Conservation (phyloP, 371 early-diverging fungal genomes). For the Smittium culicis region DNA sequence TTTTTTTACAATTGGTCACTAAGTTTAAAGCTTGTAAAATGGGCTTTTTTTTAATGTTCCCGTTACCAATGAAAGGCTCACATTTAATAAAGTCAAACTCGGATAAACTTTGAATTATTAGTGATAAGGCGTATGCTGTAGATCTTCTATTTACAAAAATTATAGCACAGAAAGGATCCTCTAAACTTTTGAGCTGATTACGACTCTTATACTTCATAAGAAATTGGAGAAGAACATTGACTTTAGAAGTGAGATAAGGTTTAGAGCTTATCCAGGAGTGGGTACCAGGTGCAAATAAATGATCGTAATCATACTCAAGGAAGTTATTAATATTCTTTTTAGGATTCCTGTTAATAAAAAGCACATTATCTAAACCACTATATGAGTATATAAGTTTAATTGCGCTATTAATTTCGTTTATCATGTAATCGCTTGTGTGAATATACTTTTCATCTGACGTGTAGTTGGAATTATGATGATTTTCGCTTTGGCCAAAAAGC, state of each 20-base stretch:
- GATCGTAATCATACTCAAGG: background rate
- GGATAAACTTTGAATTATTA: background rate
- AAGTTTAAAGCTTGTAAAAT: background rate
- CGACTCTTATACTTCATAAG: background rate
- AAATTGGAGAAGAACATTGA: background rate
- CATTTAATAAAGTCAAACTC: constrained; percentile 8
- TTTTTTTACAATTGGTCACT: background rate
- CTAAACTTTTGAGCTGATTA: background rate
- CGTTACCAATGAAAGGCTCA: background rate
- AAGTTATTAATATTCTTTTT: background rate
- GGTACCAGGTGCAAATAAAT: background rate
- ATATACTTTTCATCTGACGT: background rate
- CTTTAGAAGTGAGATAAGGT: background rate
- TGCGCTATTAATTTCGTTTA: background rate
- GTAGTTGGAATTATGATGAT: background rate
- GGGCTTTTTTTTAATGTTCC: background rate
- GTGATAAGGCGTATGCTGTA: background rate
- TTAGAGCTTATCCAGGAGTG: background rate
- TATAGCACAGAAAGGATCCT: background rate
- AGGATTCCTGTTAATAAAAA: background rate
- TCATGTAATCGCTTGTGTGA: background rate
- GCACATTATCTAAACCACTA: background rate
- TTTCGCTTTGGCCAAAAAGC: background rate
- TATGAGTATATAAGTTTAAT: background rate
- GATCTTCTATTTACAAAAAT: constrained; percentile 9